Evolutionary conservation across 2,329 filamentous ascomycete genomes (phyloP).

Genomic region (Fusarium hostae): DNA sequence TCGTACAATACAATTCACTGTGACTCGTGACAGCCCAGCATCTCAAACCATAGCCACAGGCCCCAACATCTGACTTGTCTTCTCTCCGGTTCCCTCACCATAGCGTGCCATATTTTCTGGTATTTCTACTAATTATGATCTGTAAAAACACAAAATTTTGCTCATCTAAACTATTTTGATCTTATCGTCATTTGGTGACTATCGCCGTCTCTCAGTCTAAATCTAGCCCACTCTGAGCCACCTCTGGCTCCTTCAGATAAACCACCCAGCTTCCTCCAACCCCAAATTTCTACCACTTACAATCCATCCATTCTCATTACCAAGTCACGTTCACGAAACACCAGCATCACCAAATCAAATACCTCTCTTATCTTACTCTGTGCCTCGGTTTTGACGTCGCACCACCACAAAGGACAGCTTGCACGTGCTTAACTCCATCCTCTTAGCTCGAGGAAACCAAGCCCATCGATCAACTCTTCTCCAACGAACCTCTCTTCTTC

Average conservation of each 20-base stretch:
- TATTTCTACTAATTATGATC: neutral
- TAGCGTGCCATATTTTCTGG: neutral
- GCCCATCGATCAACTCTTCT: slow-evolving; percentile 2
- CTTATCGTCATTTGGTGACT: neutral
- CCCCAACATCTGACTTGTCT: slow-evolving; percentile 22
- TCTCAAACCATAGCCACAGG: neutral
- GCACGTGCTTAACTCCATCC: slow-evolving; percentile 30
- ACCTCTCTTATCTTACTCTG: neutral
- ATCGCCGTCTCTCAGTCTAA: slow-evolving; percentile 13
- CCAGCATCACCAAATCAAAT: neutral
- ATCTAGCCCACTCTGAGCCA: slow-evolving; percentile 4
- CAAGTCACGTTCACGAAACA: slow-evolving; percentile 7
- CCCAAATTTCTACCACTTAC: slow-evolving; percentile 23
- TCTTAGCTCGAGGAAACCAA: slow-evolving; percentile 4
- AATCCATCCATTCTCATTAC: slow-evolving; percentile 7
- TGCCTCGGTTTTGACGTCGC: slow-evolving; percentile 23
- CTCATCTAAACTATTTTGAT: slow-evolving; percentile 1
- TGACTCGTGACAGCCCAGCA: slow-evolving; percentile 32
- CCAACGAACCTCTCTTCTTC: slow-evolving; percentile 8
- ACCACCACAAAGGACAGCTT: slow-evolving; percentile 30
- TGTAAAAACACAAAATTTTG: neutral
- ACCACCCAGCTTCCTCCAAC: slow-evolving; percentile 17
- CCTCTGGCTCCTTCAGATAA: slow-evolving; percentile 11
- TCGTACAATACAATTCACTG: slow-evolving; percentile 9
- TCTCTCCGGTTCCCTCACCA: neutral